These are phyloP conservation scores for Apodospora peruviana DNA, from an alignment of 495 filamentous ascomycete genomes.

Conservation along the genomic window DNA sequence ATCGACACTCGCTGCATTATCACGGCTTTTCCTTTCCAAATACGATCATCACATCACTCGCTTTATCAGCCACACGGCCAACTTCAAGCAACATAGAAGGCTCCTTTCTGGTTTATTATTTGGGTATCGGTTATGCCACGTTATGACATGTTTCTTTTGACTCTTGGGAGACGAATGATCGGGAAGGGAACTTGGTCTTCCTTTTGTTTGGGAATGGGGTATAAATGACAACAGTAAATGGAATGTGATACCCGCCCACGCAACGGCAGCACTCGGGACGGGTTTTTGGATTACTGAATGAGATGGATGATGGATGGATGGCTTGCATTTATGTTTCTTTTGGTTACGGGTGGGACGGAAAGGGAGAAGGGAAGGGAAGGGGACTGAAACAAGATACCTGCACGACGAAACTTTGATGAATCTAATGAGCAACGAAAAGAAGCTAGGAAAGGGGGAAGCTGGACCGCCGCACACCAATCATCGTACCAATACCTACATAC, in stretches of 20 bases:
- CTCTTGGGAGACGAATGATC: too few relatives aligned
- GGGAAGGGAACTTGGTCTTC: too few relatives aligned
- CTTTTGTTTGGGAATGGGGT: too few relatives aligned
- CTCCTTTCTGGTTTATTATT: neutral
- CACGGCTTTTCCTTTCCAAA: conserved; percentile 1
- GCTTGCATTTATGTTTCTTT: too few relatives aligned
- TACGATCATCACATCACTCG: neutral
- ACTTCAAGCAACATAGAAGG: neutral
- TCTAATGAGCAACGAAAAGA: neutral
- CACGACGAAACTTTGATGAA: neutral
- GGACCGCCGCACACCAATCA: too few relatives aligned
- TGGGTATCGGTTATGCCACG: neutral
- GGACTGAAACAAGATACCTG: neutral
- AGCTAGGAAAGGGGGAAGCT: neutral
- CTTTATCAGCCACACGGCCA: neutral
- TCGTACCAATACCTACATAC: too few relatives aligned
- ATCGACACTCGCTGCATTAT: conserved; percentile 22
- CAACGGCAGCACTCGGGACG: too few relatives aligned
- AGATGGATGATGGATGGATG: too few relatives aligned
- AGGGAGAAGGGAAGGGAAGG: too few relatives aligned
- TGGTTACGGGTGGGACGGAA: too few relatives aligned
- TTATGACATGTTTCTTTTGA: neutral
- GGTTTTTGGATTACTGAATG: too few relatives aligned
- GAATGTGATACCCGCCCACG: neutral
- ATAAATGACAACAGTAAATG: neutral